Percentiles rank a stretch among this genome's conserved stretches.
phyloP scores from a whole-genome alignment of 2,329 filamentous ascomycete genomes.

The Aureobasidium sp. region DNA sequence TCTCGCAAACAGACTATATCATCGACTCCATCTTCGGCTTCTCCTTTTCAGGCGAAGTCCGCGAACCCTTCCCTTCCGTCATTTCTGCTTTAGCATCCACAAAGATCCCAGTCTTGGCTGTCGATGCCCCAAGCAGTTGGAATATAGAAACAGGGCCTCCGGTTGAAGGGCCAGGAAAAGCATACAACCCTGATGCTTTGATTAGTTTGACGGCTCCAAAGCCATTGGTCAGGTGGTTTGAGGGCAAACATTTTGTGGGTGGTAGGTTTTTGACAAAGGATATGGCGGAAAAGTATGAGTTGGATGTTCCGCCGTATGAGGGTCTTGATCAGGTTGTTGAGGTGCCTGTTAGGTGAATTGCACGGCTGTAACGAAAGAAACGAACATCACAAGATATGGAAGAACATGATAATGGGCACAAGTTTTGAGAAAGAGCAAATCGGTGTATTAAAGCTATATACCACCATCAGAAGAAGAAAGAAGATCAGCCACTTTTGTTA shows the following conservation, averaged over 20 bases:
- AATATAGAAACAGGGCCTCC: constrained; percentile 83
- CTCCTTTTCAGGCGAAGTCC: constrained; percentile 82
- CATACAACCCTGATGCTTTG: constrained; percentile 70
- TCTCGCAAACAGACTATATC: constrained; percentile 66
- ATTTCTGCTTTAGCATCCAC: constrained; percentile 69
- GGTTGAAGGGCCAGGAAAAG: constrained; percentile 62
- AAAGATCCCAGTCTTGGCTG: constrained; percentile 68
- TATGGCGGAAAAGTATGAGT: constrained; percentile 75
- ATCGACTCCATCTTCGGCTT: constrained; percentile 95
- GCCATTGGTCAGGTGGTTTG: constrained; percentile 75
- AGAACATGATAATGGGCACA: background rate
- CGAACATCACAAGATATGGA: background rate
- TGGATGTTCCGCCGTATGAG: constrained; percentile 74
- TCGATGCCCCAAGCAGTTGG: constrained; percentile 94
- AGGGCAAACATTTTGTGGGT: constrained; percentile 82
- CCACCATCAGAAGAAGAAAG: background rate
- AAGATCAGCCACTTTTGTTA: background rate
- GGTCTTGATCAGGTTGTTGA: constrained; percentile 88
- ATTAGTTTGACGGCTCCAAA: constrained; percentile 92
- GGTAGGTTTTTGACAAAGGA: constrained; percentile 75
- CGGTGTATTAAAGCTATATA: background rate
- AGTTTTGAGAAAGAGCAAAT: background rate
- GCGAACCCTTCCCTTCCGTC: constrained; percentile 81
- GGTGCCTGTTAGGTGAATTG: constrained; percentile 34
- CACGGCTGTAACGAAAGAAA: background rate